Evolutionary conservation across 768 basidiomycete genomes (phyloP), one percentile per base, ranked within the genome.

Genomic region (Russula lepida): DNA sequence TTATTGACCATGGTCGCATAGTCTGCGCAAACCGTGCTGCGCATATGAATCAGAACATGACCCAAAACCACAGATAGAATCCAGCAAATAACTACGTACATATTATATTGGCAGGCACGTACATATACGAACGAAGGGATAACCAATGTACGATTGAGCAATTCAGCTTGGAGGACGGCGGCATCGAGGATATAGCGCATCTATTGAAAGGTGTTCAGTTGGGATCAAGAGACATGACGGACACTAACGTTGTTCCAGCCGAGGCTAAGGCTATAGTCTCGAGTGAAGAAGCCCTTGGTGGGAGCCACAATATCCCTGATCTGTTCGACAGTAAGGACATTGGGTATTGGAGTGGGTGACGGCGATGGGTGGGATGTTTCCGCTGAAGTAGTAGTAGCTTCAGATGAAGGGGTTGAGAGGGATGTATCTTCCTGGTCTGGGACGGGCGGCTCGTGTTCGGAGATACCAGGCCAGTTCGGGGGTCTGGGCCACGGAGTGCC

Each of bases 161-260:
- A 65, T 27, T 68, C 64, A n/a, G 78, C 76, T 49, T 79, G 79
- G 15, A 77, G 55, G 19, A 79, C 63, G 9, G 76, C 70, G 1
- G 77, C 74, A 62, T 79, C 78, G 59, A 79, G 73, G 60, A 80
- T 80, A 62, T 79, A 79, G 21, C 78, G 75, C 72, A 79, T 72
- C 78, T 78, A 44, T 46, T 4, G 17, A 19, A 27, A 30, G 12
- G 12, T 23, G 39, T 61, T 66, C 41, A 37, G 48, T 12, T 21
- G 30, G 1, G 19, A 33, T 6, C n/a, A 30, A 27, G 13, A 15
- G 9, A 28, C 32, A 17, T 39, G 21, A n/a, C 46, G 15, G n/a
- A 13, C 11, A 66, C 77, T 60, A 33, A 79, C 77, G 48, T 79
- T 80, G 65, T 80, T 79, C 77, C 78, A 79, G 21, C 78, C 79